A percentile compares a stretch with the other conserved stretches of the same genome.
These are phyloP conservation scores for Rhizopogon sp. DNA, from an alignment of 768 basidiomycete genomes.

Conservation along the genomic window DNA sequence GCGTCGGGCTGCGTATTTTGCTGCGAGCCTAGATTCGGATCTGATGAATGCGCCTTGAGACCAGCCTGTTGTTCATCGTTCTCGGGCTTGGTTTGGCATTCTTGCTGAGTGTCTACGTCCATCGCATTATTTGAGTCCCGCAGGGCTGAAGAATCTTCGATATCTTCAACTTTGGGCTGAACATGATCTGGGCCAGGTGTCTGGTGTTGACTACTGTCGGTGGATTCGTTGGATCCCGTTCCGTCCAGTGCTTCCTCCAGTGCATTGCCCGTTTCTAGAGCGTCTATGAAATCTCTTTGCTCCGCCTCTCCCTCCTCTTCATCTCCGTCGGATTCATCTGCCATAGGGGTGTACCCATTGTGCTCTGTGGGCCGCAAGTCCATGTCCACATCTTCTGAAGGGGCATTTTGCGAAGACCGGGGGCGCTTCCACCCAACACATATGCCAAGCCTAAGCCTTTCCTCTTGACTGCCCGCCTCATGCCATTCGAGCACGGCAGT, in stretches of 20 bases:
- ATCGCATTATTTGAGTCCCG: slow-evolving; percentile 22
- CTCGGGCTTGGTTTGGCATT: slow-evolving; percentile 22
- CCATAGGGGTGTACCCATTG: slow-evolving; percentile 6
- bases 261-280: slow-evolving; percentile 46
- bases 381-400: slow-evolving; percentile 25
- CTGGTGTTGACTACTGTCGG: slow-evolving; percentile 31
- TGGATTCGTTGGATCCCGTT: slow-evolving; percentile 25
- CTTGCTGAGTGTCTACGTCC: slow-evolving; percentile 30
- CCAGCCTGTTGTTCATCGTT: slow-evolving; percentile 23
- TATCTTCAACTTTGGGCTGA: slow-evolving; percentile 48
- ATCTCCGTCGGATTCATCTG: slow-evolving; percentile 47
- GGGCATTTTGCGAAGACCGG: slow-evolving; percentile 31
- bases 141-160: slow-evolving; percentile 50
- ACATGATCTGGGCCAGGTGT: slow-evolving; percentile 23
- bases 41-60: slow-evolving; percentile 50
- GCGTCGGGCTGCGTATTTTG: slow-evolving; percentile 34
- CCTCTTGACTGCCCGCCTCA: slow-evolving; percentile 56
- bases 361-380: slow-evolving; percentile 16
- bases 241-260: slow-evolving; percentile 57
- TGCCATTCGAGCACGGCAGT: slow-evolving; percentile 88
- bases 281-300: slow-evolving; percentile 50
- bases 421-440: slow-evolving; percentile 61
- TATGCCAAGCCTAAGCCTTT: slow-evolving; percentile 61
- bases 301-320: slow-evolving; percentile 58
- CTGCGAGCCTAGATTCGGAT: slow-evolving; percentile 46